Evolutionary conservation across 371 early-diverging fungal species (phyloP).

Genomic region (Mortierella sp.): DNA sequence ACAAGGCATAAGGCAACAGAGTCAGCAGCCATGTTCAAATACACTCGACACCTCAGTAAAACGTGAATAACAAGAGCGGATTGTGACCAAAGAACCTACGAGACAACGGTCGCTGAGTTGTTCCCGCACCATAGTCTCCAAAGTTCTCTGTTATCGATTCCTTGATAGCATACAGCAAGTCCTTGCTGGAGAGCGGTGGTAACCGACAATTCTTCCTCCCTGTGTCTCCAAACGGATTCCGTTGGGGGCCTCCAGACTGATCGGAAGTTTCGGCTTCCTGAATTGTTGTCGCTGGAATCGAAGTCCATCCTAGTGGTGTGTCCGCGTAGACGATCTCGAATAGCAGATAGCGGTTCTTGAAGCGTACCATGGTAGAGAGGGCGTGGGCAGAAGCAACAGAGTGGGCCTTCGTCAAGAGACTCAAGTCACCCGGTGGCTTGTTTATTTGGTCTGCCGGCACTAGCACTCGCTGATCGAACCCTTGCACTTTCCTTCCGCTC

Average conservation of each 20-base stretch:
- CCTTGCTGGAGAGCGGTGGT: conserved; percentile 35
- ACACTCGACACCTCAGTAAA: not conserved
- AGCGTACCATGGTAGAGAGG: conserved; percentile 63
- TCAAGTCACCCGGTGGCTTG: no score
- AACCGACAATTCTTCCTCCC: conserved; percentile 46
- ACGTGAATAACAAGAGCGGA: not conserved
- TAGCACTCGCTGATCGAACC: no score
- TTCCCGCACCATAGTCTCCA: conserved; percentile 69
- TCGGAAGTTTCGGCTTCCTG: conserved; percentile 5
- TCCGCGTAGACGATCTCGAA: conserved; percentile 58
- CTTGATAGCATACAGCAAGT: conserved; percentile 30
- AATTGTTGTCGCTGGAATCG: conserved; percentile 25
- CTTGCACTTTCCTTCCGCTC: not conserved
- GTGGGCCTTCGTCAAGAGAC: no score
- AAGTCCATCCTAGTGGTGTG: conserved; percentile 53
- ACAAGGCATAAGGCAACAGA: not conserved
- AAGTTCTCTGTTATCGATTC: conserved; percentile 65
- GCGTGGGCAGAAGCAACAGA: no score
- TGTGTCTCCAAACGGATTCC: conserved; percentile 53
- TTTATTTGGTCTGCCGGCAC: no score
- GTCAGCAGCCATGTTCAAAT: not conserved
- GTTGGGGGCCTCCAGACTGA: conserved; percentile 32
- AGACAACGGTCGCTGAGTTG: conserved; percentile 53
- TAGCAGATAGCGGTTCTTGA: conserved; percentile 73
- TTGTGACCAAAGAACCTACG: conserved; percentile 29